Conservation (phyloP, 495 filamentous ascomycete species). For the Xylaria nigripes region DNA sequence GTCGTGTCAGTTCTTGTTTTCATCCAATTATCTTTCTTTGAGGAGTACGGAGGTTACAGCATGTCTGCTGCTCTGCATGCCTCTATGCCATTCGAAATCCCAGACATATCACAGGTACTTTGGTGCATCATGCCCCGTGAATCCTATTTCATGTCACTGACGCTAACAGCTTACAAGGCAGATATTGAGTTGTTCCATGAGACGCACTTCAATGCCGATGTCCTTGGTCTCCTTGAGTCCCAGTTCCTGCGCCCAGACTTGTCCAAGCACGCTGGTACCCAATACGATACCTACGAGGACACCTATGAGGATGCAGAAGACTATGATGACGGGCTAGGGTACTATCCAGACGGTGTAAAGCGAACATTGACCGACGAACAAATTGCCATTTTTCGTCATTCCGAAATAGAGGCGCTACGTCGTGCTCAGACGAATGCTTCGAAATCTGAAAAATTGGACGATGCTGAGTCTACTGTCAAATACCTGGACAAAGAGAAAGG, state of each 20-base stretch:
- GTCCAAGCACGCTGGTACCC: constrained; percentile 11
- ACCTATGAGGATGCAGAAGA: constrained; percentile 30
- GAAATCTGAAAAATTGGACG: constrained; percentile 9
- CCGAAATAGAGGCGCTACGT: constrained; percentile 69
- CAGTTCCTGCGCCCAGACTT: constrained; percentile 34
- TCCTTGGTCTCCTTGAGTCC: constrained; percentile 41
- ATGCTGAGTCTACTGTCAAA: constrained; percentile 6
- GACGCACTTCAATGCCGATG: constrained; percentile 48
- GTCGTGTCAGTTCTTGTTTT: no score
- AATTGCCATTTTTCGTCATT: constrained; percentile 83
- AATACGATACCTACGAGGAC: constrained; percentile 20
- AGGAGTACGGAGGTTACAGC: neutral
- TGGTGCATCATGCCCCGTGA: neutral
- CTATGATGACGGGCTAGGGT: constrained; percentile 70
- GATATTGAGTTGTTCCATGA: constrained; percentile 65
- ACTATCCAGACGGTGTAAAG: constrained; percentile 83
- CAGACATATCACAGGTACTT: constrained; percentile 46
- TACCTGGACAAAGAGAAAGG: constrained; percentile 9
- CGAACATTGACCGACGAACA: constrained; percentile 89
- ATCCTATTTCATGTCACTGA: constrained; percentile 6
- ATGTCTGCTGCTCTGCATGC: constrained; percentile 15
- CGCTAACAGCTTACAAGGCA: constrained; percentile 43
- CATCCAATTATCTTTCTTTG: no score
- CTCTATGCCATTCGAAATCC: constrained; percentile 19
- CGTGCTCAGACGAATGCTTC: constrained; percentile 32